These are phyloP conservation scores for Saksenaea oblongispora DNA, from an alignment of 371 early-diverging fungal genomes.

Conservation along the genomic window DNA sequence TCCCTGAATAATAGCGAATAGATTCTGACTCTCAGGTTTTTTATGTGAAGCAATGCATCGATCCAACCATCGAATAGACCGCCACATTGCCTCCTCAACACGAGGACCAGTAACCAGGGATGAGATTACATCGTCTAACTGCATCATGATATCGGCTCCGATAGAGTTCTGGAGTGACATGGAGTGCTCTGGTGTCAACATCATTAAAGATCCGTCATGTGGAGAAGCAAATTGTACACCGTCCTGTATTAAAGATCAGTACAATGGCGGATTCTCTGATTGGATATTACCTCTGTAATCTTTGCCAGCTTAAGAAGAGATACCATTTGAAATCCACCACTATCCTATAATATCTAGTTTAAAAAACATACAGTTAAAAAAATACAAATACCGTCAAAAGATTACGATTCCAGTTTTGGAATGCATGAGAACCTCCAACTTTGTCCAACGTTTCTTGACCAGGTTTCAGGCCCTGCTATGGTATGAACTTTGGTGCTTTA, in stretches of 20 bases:
- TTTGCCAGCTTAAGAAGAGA: conserved; percentile 82
- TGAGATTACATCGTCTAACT: conserved; percentile 93
- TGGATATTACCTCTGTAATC: conserved; percentile 73
- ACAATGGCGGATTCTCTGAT: no score
- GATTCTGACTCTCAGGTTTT: conserved; percentile 76
- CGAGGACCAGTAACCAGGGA: conserved; percentile 81
- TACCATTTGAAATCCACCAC: conserved; percentile 97
- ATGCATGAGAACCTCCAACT: conserved; percentile 83
- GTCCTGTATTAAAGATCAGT: conserved; percentile 40
- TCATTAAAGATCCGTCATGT: conserved; percentile 78
- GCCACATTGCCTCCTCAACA: conserved; percentile 92
- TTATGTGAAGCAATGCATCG: conserved; percentile 86
- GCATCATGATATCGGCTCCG: conserved; percentile 98
- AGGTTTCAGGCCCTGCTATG: conserved; percentile 46
- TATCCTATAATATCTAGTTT: conserved; percentile 50
- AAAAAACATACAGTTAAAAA: no score
- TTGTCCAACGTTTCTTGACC: conserved; percentile 80
- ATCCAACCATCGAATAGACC: conserved; percentile 95
- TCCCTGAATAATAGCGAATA: conserved; percentile 97
- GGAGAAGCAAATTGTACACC: conserved; percentile 93
- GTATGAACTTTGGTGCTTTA: not conserved
- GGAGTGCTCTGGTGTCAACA: conserved; percentile 96
- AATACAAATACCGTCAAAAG: conserved; percentile 72
- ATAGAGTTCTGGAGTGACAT: conserved; percentile 93
- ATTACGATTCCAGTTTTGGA: conserved; percentile 88